A percentile compares a stretch with the other conserved stretches of the same genome.
phyloP scores from a whole-genome alignment of 2,329 filamentous ascomycete genomes.

The Botrytis aclada region DNA sequence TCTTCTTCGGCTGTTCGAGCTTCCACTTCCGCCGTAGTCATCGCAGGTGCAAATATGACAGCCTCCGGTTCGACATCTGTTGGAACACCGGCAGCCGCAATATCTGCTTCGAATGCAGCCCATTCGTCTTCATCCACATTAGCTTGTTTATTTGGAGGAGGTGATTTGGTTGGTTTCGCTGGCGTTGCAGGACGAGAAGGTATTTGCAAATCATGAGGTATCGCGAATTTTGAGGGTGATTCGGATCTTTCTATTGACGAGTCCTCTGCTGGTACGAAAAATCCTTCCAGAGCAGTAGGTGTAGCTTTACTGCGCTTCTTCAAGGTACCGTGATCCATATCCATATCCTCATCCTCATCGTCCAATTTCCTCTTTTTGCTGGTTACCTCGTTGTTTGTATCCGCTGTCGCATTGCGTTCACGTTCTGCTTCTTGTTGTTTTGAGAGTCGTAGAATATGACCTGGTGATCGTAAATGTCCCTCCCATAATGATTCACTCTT shows the following conservation, averaged over 20 bases:
- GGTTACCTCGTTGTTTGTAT: constrained; percentile 15
- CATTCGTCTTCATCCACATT: constrained; percentile 74
- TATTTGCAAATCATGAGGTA: constrained; percentile 53
- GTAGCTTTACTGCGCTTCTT: constrained; percentile 45
- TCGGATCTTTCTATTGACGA: background rate
- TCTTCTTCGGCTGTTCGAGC: constrained; percentile 50
- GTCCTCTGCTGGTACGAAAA: constrained; percentile 34
- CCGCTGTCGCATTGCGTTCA: constrained; percentile 12
- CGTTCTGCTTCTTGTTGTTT: constrained; percentile 27
- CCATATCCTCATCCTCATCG: constrained; percentile 38
- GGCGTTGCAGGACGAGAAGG: constrained; percentile 63
- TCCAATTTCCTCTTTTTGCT: constrained; percentile 52
- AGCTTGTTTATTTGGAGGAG: constrained; percentile 39
- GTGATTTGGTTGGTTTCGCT: constrained; percentile 42
- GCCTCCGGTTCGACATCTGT: constrained; percentile 43
- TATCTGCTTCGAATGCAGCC: constrained; percentile 83
- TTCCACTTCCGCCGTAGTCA: constrained; percentile 62
- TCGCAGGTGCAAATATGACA: constrained; percentile 65
- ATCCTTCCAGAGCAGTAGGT: constrained; percentile 37
- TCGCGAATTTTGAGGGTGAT: constrained; percentile 13
- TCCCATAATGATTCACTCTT: constrained; percentile 69
- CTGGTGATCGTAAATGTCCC: constrained; percentile 51
- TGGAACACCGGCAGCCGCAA: constrained; percentile 50
- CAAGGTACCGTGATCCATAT: constrained; percentile 39
- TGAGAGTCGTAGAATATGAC: constrained; percentile 43